These are phyloP conservation scores for Rhododendron griersonianum DNA, from an alignment of 148 eudicot genomes.

Conservation along the genomic window DNA sequence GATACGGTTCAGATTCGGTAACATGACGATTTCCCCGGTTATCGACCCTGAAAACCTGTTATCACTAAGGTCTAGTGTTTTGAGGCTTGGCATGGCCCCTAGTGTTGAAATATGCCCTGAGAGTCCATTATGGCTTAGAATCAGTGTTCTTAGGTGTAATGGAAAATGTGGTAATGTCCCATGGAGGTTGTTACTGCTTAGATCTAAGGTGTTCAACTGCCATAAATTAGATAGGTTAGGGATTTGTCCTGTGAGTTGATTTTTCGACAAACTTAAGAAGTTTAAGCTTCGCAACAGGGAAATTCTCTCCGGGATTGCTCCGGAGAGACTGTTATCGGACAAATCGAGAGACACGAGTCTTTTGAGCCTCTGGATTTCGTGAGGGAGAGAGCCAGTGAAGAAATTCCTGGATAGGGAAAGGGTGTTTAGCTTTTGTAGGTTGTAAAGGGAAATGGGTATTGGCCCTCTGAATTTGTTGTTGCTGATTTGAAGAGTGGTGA, in stretches of 20 bases:
- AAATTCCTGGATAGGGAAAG: conserved; percentile 45
- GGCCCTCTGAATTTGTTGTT: conserved; percentile 68
- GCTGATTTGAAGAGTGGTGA: conserved; percentile 44
- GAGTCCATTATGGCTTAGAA: conserved; percentile 46
- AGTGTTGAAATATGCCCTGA: conserved; percentile 45
- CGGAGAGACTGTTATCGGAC: conserved; percentile 53
- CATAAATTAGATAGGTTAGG: conserved; percentile 50
- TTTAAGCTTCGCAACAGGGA: conserved; percentile 30
- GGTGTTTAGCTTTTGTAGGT: conserved; percentile 35
- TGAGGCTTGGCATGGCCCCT: conserved; percentile 30
- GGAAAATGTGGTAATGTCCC: conserved; percentile 62
- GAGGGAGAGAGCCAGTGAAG: conserved; percentile 53
- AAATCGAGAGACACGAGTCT: conserved; percentile 42
- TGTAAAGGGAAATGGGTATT: conserved; percentile 38
- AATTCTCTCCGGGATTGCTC: conserved; percentile 40
- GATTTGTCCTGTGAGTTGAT: conserved; percentile 48
- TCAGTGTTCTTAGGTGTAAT: conserved; percentile 25
- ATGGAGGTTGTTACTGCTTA: conserved; percentile 46
- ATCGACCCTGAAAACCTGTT: conserved; percentile 61
- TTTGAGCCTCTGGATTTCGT: conserved; percentile 28
- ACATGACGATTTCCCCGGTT: conserved; percentile 27
- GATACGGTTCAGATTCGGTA: conserved; percentile 36
- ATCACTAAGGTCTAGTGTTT: conserved; percentile 45
- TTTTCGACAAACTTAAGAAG: conserved; percentile 36
- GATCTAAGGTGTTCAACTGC: conserved; percentile 57